These are phyloP conservation scores for Cladobotryum mycophilum DNA, from an alignment of 2,329 filamentous ascomycete species.

Conservation along the genomic window DNA sequence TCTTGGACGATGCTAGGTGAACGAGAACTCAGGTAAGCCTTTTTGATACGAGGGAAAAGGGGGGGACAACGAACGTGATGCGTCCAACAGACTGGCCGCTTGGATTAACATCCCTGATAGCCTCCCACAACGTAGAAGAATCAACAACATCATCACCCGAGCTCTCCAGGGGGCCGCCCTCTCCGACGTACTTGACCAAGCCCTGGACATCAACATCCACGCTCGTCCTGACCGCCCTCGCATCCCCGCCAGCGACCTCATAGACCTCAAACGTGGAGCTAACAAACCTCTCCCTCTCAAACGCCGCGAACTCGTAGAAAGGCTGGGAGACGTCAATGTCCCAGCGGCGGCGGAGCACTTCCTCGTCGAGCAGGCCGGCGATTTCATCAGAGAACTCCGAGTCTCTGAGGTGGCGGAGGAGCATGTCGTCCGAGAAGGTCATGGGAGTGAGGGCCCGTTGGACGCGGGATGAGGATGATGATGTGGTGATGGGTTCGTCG, in stretches of 20 bases:
- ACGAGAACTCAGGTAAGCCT: conserved; percentile 39
- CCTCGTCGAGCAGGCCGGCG: conserved; percentile 31
- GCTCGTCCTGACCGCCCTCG: conserved; percentile 29
- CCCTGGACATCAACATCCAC: conserved; percentile 21
- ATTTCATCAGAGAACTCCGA: conserved; percentile 37
- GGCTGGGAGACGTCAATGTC: conserved; percentile 27
- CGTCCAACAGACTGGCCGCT: conserved; percentile 43
- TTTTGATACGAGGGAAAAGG: neutral
- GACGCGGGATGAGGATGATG: conserved; percentile 7
- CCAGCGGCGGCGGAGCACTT: conserved; percentile 26
- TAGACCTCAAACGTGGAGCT: conserved; percentile 53
- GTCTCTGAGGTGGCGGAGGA: conserved; percentile 36
- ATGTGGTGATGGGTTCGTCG: conserved; percentile 14
- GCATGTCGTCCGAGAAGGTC: conserved; percentile 34
- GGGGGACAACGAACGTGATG: conserved; percentile 41
- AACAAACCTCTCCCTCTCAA: conserved; percentile 33
- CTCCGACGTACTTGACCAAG: conserved; percentile 21
- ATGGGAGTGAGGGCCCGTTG: conserved; percentile 16
- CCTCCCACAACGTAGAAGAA: conserved; percentile 36
- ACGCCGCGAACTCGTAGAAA: conserved; percentile 30
- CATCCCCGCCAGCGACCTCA: conserved; percentile 43
- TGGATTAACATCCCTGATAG: conserved; percentile 32
- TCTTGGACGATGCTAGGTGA: conserved; percentile 49
- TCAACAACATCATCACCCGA: conserved; percentile 29
- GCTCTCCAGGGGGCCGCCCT: conserved; percentile 17